These are phyloP conservation scores for Funneliformis mosseae DNA, from an alignment of 192 early-diverging fungal species.

Conservation along the genomic window DNA sequence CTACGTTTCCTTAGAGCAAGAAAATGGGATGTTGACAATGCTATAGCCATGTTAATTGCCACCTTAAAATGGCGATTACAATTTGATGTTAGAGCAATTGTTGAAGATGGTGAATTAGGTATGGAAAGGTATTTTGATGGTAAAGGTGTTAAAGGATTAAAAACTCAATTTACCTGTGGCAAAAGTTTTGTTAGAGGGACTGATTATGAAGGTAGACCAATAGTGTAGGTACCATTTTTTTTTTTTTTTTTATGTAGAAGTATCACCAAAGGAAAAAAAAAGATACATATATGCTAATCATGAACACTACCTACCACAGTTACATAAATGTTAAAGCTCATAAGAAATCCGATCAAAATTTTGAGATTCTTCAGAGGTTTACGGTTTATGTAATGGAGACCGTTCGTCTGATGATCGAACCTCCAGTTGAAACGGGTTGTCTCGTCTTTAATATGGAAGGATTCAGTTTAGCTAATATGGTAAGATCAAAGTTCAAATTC, in stretches of 20 bases:
- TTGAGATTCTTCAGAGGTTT: conserved; percentile 66
- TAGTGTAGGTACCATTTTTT: conserved; percentile 47
- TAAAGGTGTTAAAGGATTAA: conserved; percentile 31
- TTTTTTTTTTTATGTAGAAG: too few species aligned
- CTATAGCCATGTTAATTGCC: conserved; percentile 69
- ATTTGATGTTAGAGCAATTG: conserved; percentile 55
- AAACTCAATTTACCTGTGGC: conserved; percentile 47
- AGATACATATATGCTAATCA: neutral
- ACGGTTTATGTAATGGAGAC: conserved; percentile 77
- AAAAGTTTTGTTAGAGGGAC: conserved; percentile 56
- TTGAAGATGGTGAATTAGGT: conserved; percentile 16
- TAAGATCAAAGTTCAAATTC: conserved; percentile 5
- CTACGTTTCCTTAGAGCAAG: conserved; percentile 85
- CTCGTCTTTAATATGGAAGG: conserved; percentile 50
- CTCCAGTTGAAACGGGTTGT: conserved; percentile 66
- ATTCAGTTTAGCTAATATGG: conserved; percentile 48
- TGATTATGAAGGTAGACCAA: conserved; percentile 51
- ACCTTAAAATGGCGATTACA: conserved; percentile 76
- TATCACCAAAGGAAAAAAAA: neutral
- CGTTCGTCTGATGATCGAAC: conserved; percentile 61
- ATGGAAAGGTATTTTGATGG: conserved; percentile 18
- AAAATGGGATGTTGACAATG: conserved; percentile 83
- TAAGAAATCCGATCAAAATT: conserved; percentile 60
- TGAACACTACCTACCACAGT: conserved; percentile 32
- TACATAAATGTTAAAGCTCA: conserved; percentile 55